Conservation (phyloP, 1,139 yeast species). For the Lodderomyces margitis region DNA sequence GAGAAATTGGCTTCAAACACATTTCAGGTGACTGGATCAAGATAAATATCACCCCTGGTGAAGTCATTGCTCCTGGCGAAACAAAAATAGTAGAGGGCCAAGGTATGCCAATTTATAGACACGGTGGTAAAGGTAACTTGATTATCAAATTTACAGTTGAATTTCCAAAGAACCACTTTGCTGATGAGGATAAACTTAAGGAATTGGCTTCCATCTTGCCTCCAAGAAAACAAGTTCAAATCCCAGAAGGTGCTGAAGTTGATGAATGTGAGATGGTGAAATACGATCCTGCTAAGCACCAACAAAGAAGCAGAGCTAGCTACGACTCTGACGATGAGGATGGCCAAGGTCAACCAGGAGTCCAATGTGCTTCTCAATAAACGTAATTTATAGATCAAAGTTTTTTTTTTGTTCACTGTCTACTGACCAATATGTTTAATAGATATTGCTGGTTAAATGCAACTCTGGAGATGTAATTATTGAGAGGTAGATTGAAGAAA, state of each 20-base stretch:
- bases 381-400: constrained; percentile 3
- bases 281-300: constrained; percentile 61
- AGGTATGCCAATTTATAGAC: constrained; percentile 91
- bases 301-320: constrained; percentile 47
- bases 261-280: constrained; percentile 82
- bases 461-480: too few species aligned
- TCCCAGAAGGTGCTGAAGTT: constrained; percentile 64
- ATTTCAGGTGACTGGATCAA: constrained; percentile 86
- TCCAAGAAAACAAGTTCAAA: constrained; percentile 50
- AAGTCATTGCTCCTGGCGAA: constrained; percentile 82
- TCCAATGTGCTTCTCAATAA: constrained; percentile 85
- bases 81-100: constrained; percentile 83
- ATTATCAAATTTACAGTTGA: constrained; percentile 67
- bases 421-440: too few species aligned
- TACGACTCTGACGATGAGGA: constrained; percentile 69
- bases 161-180: constrained; percentile 66
- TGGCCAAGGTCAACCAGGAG: constrained; percentile 70
- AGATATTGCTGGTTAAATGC: too few species aligned
- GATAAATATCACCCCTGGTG: constrained; percentile 84
- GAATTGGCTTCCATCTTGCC: constrained; percentile 66
- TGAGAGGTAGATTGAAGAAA: too few species aligned
- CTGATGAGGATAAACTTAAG: constrained; percentile 65
- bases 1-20: constrained; percentile 82
- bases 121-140: constrained; percentile 73
- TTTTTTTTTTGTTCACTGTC: neutral